phyloP scores from a whole-genome alignment of 148 eudicot species.

The Gaultheria prostrata region DNA sequence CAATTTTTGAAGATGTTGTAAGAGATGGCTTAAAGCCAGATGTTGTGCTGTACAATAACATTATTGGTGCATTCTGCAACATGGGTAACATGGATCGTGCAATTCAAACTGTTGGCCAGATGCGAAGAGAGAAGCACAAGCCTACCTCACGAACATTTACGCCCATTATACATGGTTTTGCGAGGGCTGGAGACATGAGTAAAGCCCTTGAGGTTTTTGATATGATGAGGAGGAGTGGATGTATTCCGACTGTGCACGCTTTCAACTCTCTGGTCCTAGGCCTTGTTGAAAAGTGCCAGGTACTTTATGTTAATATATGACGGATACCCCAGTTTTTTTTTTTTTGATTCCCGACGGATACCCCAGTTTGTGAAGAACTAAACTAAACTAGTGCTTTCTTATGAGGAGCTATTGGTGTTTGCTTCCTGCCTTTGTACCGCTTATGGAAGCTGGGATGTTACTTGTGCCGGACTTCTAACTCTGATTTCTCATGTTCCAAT shows the following conservation, averaged over 20 bases:
- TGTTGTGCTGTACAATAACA: conserved; percentile 87
- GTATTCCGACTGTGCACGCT: conserved; percentile 81
- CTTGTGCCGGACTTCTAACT: neutral
- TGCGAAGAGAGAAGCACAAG: conserved; percentile 69
- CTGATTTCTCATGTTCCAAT: neutral
- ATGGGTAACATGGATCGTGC: conserved; percentile 97
- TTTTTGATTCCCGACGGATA: too few species aligned
- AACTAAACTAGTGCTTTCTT: neutral
- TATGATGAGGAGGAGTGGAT: conserved; percentile 93
- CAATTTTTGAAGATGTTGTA: conserved; percentile 79
- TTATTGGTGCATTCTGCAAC: conserved; percentile 79
- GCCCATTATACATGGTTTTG: conserved; percentile 89
- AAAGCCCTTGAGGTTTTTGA: conserved; percentile 81
- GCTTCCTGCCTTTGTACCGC: neutral
- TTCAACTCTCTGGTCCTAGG: conserved; percentile 81
- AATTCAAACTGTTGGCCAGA: conserved; percentile 72
- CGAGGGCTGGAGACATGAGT: conserved; percentile 75
- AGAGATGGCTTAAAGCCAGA: conserved; percentile 88
- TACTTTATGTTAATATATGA: conserved; percentile 24
- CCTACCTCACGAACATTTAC: conserved; percentile 81
- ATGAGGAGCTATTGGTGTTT: neutral
- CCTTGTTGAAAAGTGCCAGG: conserved; percentile 91
- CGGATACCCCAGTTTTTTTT: neutral
- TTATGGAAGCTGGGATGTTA: neutral
- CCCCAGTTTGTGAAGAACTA: neutral